Base-by-base conservation (phyloP, 768 basidiomycete genomes). In the Boletellus ananiceps region DNA sequence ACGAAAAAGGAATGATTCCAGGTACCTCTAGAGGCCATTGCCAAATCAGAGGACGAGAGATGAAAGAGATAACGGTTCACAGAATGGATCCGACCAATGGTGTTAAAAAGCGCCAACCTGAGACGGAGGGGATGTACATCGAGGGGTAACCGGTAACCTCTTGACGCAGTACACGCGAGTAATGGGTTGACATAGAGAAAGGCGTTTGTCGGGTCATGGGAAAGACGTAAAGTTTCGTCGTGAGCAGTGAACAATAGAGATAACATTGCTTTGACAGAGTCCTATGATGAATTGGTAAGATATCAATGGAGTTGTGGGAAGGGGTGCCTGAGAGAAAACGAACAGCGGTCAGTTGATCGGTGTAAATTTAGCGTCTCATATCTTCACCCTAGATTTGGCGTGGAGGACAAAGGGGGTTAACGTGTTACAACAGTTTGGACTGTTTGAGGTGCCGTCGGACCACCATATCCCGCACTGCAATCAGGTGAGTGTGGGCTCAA, bases 391-490 rank as follows among this genome's bases (percentile, higher is more conserved):
- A 49, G 25, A 46, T 39, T 32, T 31, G 19, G 37, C 18, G 27
- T 11, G 18, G 44, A 23, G n/a, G 18, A 44, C 38, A 29, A 40
- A 31, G 29, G 13, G 29, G 18, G 15, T 12, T 31, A 27, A 16
- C 5, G 23, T 48, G 34, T 74, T 70, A 86, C 58, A 86, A 68
- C 34, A 88, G 73, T 60, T 80, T 85, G 8, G 83, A 84, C 57
- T 84, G 83, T 54, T 82, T 84, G 23, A 88, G 74, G 58, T 88
- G 84, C 57, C 87, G 82, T 39, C 87, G 81, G 33, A 88, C 80
- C 42, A 89, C 86, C 85, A 88, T 88, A 60, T 89, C 87, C 34
- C 86, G 77, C 43, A 89, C 87, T 87, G 57, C 40, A 23, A 46
- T 38, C 47, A 25, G 15, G 34, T 61, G 44, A 55, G 41, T 11